Evolutionary conservation across 768 basidiomycete species (phyloP).

Genomic region (Chiua virens): DNA sequence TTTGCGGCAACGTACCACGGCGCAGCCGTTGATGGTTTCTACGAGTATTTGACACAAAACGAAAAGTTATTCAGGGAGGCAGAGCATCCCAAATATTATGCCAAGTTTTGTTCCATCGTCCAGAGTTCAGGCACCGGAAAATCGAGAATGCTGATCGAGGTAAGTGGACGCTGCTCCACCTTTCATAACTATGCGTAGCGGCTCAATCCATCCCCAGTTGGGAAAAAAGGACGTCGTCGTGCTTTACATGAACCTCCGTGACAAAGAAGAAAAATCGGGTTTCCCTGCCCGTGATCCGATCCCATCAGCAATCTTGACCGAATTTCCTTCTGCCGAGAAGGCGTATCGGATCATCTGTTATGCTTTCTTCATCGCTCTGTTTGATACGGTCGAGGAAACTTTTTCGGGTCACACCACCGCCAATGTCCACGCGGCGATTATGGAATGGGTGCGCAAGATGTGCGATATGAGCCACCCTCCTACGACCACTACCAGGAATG

Average conservation of each 20-base stretch:
- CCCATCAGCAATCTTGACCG: conserved; percentile 13
- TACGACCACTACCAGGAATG: too few relatives aligned
- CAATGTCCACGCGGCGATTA: too few relatives aligned
- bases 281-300: conserved; percentile 17
- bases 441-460: too few relatives aligned
- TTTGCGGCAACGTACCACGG: neutral
- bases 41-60: conserved; percentile 16
- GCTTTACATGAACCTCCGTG: conserved; percentile 15
- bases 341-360: neutral
- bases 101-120: too few relatives aligned
- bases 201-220: neutral
- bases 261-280: neutral
- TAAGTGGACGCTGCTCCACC: too few relatives aligned
- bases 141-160: too few relatives aligned
- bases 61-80: conserved; percentile 4
- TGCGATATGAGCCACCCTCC: too few relatives aligned
- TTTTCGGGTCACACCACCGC: too few relatives aligned
- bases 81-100: too few relatives aligned
- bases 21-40: conserved; percentile 9
- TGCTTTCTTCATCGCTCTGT: too few relatives aligned
- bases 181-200: neutral
- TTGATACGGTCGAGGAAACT: too few relatives aligned
- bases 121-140: too few relatives aligned
- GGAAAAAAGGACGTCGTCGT: conserved; percentile 13
- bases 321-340: neutral